These are phyloP conservation scores for Fusarium continuum DNA, from an alignment of 2,329 filamentous ascomycete genomes.

Conservation along the genomic window DNA sequence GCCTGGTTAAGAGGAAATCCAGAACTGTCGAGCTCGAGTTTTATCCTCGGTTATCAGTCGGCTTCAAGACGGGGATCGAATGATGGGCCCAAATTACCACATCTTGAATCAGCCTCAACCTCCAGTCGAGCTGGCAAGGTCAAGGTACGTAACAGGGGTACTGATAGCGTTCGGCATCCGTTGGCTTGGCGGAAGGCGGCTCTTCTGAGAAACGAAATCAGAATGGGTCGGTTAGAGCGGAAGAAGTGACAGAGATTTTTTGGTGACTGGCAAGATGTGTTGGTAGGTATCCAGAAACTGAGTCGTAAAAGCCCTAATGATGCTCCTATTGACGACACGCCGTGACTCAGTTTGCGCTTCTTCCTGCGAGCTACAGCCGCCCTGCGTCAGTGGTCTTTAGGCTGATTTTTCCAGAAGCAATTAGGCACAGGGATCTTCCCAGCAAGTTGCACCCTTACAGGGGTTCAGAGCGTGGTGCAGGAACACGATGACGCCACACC, in stretches of 20 bases:
- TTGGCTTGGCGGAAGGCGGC: conserved; percentile 25
- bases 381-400: neutral
- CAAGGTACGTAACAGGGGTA: conserved; percentile 16
- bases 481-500: conserved; percentile 23
- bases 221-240: neutral
- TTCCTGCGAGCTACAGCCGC: neutral
- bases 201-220: conserved; percentile 9
- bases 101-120: neutral
- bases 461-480: conserved; percentile 6
- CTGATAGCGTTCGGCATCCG: conserved; percentile 12
- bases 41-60: conserved; percentile 42
- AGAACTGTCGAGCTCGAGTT: neutral
- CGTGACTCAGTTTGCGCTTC: conserved; percentile 5
- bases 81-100: conserved; percentile 9
- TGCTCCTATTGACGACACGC: neutral
- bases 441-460: neutral
- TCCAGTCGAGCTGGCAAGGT: neutral
- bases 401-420: conserved; percentile 22
- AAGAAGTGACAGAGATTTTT: neutral
- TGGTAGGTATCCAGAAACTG: neutral
- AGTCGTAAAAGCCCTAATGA: neutral
- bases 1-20: conserved; percentile 23
- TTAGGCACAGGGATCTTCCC: neutral
- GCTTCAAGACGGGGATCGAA: conserved; percentile 27
- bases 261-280: neutral